Conservation (phyloP, 305 asterid species). For the Fraxinus floribunda region DNA sequence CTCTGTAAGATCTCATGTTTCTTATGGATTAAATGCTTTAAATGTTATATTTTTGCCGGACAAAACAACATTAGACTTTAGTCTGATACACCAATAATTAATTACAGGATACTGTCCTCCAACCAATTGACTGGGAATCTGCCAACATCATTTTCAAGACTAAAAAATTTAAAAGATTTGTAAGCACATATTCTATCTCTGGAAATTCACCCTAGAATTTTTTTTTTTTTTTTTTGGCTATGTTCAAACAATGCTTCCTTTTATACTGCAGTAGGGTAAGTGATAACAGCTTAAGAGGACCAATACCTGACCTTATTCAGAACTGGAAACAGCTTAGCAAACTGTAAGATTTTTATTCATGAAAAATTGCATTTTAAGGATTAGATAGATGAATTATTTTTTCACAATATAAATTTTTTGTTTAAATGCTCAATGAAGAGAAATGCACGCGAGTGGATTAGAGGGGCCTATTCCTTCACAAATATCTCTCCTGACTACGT, state of each 20-base stretch:
- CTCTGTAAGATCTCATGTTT: conserved; percentile 57
- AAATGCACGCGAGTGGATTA: conserved; percentile 80
- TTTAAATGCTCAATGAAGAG: conserved; percentile 47
- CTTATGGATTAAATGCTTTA: conserved; percentile 2
- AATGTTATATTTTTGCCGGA: conserved; percentile 13
- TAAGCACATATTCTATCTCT: conserved; percentile 39
- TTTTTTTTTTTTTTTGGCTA: background rate
- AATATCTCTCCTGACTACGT: conserved; percentile 58
- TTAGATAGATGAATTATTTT: background rate
- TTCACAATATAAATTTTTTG: background rate
- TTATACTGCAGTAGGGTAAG: conserved; percentile 67
- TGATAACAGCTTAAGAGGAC: conserved; percentile 71
- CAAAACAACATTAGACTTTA: conserved; percentile 10
- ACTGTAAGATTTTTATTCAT: conserved; percentile 50
- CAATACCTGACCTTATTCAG: conserved; percentile 64
- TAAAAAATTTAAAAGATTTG: conserved; percentile 68
- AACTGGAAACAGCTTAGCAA: conserved; percentile 73
- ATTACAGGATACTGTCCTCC: conserved; percentile 75
- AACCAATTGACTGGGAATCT: conserved; percentile 63
- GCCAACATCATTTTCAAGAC: conserved; percentile 57
- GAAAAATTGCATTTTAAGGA: background rate
- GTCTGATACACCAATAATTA: conserved; percentile 18
- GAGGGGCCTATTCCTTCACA: conserved; percentile 76
- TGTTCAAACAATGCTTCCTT: conserved; percentile 19
- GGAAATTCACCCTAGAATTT: background rate